Evolutionary conservation across 495 filamentous ascomycete genomes (phyloP).

Genomic region (Glonium stellatum): DNA sequence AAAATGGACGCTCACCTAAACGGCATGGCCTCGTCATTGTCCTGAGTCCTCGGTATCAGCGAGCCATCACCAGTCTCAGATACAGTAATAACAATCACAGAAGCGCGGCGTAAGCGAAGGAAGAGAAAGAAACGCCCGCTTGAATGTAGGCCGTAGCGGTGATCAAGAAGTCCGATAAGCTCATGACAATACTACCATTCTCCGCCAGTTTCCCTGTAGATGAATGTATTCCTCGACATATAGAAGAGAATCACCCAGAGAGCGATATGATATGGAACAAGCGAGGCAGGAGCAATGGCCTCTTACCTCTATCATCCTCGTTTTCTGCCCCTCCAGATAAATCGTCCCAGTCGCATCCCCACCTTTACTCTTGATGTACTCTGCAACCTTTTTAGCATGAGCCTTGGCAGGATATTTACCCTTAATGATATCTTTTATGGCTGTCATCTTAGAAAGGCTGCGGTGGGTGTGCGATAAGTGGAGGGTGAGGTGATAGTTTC

Average conservation of each 20-base stretch:
- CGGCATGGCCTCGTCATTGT: slow-evolving; percentile 6
- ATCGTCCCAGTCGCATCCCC: slow-evolving; percentile 58
- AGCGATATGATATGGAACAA: no score
- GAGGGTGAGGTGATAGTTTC: no score
- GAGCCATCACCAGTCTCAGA: not conserved
- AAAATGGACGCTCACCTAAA: not conserved
- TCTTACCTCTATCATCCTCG: slow-evolving; percentile 38
- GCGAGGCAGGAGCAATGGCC: no score
- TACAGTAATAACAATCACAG: not conserved
- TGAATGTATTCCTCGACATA: no score
- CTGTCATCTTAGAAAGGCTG: not conserved
- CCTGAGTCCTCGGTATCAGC: not conserved
- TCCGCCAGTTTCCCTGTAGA: no score
- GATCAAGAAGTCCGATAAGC: not conserved
- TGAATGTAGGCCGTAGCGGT: no score
- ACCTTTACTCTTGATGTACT: slow-evolving; percentile 57
- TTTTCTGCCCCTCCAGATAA: slow-evolving; percentile 82
- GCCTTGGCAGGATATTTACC: slow-evolving; percentile 94
- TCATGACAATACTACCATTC: not conserved
- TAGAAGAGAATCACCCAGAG: no score
- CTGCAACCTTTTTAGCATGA: slow-evolving; percentile 75
- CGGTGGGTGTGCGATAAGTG: not conserved
- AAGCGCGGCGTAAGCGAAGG: no score
- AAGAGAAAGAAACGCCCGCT: not conserved
- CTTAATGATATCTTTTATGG: slow-evolving; percentile 21